Percentiles rank a stretch among this genome's conserved stretches.
phyloP scores from a whole-genome alignment of 2,329 filamentous ascomycete species.

The Alternaria infectoria region DNA sequence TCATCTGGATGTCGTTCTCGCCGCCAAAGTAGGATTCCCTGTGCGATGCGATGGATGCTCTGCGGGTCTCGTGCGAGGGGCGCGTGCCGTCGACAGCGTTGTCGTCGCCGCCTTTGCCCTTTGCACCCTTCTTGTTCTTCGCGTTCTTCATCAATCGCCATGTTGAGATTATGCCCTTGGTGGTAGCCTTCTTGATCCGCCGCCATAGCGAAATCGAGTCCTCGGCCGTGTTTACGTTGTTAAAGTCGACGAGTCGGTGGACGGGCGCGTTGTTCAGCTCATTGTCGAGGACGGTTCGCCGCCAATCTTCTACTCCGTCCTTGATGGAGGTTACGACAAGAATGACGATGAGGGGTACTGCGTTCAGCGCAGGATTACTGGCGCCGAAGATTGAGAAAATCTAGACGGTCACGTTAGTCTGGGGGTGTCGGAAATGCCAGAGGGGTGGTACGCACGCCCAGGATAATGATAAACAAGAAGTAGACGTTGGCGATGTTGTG shows the following conservation, averaged over 20 bases:
- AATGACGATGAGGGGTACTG: constrained; percentile 93
- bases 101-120: constrained; percentile 54
- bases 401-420: constrained; percentile 57
- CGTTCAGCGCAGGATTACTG: constrained; percentile 84
- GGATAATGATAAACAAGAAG: constrained; percentile 94
- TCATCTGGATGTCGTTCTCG: constrained; percentile 84
- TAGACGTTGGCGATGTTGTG: constrained; percentile 99
- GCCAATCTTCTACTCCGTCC: constrained; percentile 94
- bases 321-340: constrained; percentile 87
- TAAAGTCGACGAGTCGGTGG: constrained; percentile 85
- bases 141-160: constrained; percentile 56
- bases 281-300: constrained; percentile 87
- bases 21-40: constrained; percentile 61
- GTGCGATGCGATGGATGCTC: constrained; percentile 63
- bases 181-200: constrained; percentile 85
- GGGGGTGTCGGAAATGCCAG: constrained; percentile 9
- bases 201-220: constrained; percentile 88
- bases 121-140: constrained; percentile 44
- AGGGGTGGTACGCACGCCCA: constrained; percentile 72
- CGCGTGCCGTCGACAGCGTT: constrained; percentile 63
- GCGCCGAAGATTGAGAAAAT: constrained; percentile 96
- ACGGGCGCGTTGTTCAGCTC: constrained; percentile 96
- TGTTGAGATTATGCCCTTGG: constrained; percentile 64
- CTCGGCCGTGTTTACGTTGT: constrained; percentile 90
- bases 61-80: constrained; percentile 70